Base-by-base conservation (phyloP, 2,329 filamentous ascomycete genomes). In the Phialocephala sp. region DNA sequence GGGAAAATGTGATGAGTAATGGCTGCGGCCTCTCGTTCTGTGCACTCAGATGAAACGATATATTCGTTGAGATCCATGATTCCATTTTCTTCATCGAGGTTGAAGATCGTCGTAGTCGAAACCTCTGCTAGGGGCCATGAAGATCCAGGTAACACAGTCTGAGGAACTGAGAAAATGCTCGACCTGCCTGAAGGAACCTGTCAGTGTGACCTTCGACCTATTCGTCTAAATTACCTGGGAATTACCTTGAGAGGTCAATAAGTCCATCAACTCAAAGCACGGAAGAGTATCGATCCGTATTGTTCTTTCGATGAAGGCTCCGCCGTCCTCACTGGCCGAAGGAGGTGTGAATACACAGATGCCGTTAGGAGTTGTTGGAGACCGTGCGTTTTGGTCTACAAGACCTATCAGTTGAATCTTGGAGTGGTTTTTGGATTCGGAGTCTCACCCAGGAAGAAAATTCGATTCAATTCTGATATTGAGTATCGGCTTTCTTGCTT, bases 321-420 rank as follows among this genome's bases (percentile, higher is more conserved):
- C n/a, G n/a, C n/a, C n/a, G 22, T n/a, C 22, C 8, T n/a, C 22
- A 18, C 6, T 24, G 22, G 45, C 22, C 8, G 45, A 50, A 6
- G 45, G 45, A 6, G 45, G 45, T 50, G 45, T 50, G 22, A 8
- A 50, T 24, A 50, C 45, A 24, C 45, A 50, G 18, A 50, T 50
- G 22, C 22, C 45, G 8, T 50, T 8, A 9, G 45, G 22, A 8
- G 45, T 50, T 50, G 8, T 18, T 50, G 18, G 45, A 50, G 22
- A n/a, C 18, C 8, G 45, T n/a, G 22, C 22, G 18, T 50, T 50
- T 50, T 8, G 45, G 8, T 50, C 36, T 39, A 39, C 36, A 39
- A 39, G 8, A 6, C 45, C 6, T 18, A 18, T 24, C 45, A 50
- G 45, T 24, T 50, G 18, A 50, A 39, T 8, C 8, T 39, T 39